These are phyloP conservation scores for Euphorbia celastroides DNA, from an alignment of 441 rosid genomes.

Conservation along the genomic window DNA sequence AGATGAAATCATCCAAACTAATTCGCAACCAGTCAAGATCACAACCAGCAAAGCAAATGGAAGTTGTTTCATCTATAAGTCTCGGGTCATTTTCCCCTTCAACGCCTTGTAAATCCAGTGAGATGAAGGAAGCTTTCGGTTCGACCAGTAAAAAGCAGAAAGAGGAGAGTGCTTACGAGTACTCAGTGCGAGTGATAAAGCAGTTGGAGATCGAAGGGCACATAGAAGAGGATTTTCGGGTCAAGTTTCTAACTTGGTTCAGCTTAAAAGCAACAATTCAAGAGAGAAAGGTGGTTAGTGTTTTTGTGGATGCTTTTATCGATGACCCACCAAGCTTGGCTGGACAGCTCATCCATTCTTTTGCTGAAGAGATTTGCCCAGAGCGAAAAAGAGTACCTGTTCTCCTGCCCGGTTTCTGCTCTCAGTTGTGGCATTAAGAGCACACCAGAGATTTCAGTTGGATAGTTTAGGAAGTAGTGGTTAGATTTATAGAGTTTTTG, in stretches of 20 bases:
- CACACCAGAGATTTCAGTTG: background rate
- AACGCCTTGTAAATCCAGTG: slow-evolving; percentile 58
- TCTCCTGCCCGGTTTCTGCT: slow-evolving; percentile 58
- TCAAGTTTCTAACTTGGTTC: slow-evolving; percentile 93
- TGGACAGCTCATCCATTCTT: slow-evolving; percentile 78
- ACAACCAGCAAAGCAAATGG: slow-evolving; percentile 40
- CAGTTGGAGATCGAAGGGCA: slow-evolving; percentile 74
- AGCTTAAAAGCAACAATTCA: slow-evolving; percentile 76
- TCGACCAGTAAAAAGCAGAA: slow-evolving; percentile 33
- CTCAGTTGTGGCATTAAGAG: slow-evolving; percentile 69
- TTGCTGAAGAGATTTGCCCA: slow-evolving; percentile 48
- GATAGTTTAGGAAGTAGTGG: slow-evolving; percentile 2
- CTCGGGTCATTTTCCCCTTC: slow-evolving; percentile 27
- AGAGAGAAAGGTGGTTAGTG: slow-evolving; percentile 70
- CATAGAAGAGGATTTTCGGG: slow-evolving; percentile 71
- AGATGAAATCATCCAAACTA: slow-evolving; percentile 40
- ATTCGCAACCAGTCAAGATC: slow-evolving; percentile 54
- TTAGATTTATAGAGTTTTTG: slow-evolving; percentile 1
- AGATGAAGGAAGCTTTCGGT: slow-evolving; percentile 35
- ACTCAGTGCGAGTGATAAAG: slow-evolving; percentile 58
- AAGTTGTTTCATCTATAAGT: slow-evolving; percentile 21
- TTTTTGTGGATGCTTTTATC: slow-evolving; percentile 53
- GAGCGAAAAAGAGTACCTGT: slow-evolving; percentile 32
- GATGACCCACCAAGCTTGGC: slow-evolving; percentile 80
- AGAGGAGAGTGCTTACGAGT: slow-evolving; percentile 46